Percentiles rank a stretch among this genome's conserved stretches.
Evolutionary conservation across 257 asterid genomes (phyloP).

Genomic region (Datura wrightii): DNA sequence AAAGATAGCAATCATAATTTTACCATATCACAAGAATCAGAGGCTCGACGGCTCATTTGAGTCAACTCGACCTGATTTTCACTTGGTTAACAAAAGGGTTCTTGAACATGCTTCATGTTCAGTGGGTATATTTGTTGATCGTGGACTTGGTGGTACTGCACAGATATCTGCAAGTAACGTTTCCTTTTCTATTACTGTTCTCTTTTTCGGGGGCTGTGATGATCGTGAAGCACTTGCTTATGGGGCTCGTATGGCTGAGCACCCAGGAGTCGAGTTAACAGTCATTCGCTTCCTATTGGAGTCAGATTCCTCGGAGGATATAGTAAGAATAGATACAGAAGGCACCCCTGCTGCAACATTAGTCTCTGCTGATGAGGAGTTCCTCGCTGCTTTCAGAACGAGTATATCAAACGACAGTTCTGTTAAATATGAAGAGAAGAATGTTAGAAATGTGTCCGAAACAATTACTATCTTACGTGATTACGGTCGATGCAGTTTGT

Average conservation of each 20-base stretch:
- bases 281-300: conserved; percentile 45
- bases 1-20: conserved; percentile 49
- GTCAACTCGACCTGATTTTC: conserved; percentile 53
- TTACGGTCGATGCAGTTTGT: conserved; percentile 46
- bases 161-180: conserved; percentile 64
- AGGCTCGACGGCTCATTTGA: conserved; percentile 56
- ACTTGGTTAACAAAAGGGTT: conserved; percentile 50
- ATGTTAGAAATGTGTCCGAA: conserved; percentile 34
- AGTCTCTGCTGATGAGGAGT: conserved; percentile 42
- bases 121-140: conserved; percentile 60
- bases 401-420: conserved; percentile 31
- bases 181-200: conserved; percentile 43
- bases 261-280: conserved; percentile 55
- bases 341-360: neutral
- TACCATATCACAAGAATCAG: conserved; percentile 58
- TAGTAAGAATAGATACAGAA: conserved; percentile 35
- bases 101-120: conserved; percentile 60
- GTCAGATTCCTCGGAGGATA: conserved; percentile 31
- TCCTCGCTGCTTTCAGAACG: conserved; percentile 36
- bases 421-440: conserved; percentile 37
- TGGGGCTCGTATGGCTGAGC: conserved; percentile 66
- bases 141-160: conserved; percentile 63
- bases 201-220: conserved; percentile 63
- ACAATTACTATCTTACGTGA: conserved; percentile 34
- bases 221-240: conserved; percentile 66